Percentiles rank a stretch among this genome's conserved stretches.
phyloP scores from a whole-genome alignment of 1,284 basidiomycete genomes.

The Sparassis latifolia region DNA sequence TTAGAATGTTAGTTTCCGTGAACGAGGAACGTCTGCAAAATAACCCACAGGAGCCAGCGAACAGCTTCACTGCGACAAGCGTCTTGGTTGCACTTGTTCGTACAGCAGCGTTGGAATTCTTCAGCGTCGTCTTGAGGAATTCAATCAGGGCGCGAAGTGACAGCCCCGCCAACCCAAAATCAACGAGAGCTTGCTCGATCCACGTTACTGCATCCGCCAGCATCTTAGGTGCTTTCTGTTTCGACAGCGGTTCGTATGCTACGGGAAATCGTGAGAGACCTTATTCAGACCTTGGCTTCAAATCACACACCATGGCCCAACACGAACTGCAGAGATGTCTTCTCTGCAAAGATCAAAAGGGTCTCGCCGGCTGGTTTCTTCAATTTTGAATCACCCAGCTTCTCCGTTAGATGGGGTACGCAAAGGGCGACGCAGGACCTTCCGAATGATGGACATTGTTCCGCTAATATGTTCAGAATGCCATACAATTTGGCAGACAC shows the following conservation, averaged over 20 bases:
- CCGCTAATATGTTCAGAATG: slow-evolving; percentile 70
- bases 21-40: not conserved
- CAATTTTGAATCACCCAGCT: slow-evolving; percentile 93
- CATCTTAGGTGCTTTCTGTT: slow-evolving; percentile 97
- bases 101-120: slow-evolving; percentile 93
- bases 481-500: slow-evolving; percentile 86
- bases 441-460: slow-evolving; percentile 78
- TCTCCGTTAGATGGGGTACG: slow-evolving; percentile 86
- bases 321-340: slow-evolving; percentile 92
- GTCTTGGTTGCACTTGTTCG: slow-evolving; percentile 94
- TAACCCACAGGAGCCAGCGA: slow-evolving; percentile 79
- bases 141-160: slow-evolving; percentile 84
- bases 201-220: slow-evolving; percentile 89
- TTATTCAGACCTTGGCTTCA: not conserved
- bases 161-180: slow-evolving; percentile 90
- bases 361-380: slow-evolving; percentile 97
- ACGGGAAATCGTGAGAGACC: not conserved
- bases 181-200: slow-evolving; percentile 85
- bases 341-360: slow-evolving; percentile 80
- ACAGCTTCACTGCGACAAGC: slow-evolving; percentile 87
- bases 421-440: slow-evolving; percentile 81
- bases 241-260: slow-evolving; percentile 89
- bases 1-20: slow-evolving; percentile 1
- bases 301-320: slow-evolving; percentile 73
- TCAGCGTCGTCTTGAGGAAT: slow-evolving; percentile 82